Conservation (phyloP, 352 stramenopile species). For the Peronosclerospora sorghi region DNA sequence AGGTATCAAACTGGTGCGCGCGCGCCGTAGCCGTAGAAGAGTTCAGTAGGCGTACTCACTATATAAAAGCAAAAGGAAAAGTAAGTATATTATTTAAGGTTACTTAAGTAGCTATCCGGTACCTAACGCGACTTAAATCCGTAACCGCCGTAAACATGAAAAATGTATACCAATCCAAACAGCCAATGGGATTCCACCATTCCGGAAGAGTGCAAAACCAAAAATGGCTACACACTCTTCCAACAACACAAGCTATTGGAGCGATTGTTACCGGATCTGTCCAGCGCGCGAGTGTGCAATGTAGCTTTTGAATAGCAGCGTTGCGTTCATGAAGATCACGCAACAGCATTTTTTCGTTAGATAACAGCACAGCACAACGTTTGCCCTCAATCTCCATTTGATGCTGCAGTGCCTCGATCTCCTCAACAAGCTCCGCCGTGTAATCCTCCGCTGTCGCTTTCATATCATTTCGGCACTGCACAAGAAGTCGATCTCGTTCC, state of each 20-base stretch:
- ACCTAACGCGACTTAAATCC: no score
- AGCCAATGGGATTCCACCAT: no score
- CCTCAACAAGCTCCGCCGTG: slow-evolving; percentile 48
- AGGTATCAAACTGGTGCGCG: no score
- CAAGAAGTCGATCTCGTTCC: slow-evolving; percentile 40
- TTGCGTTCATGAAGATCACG: slow-evolving; percentile 67
- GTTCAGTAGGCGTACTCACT: no score
- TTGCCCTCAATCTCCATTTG: slow-evolving; percentile 60
- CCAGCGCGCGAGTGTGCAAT: slow-evolving; percentile 25
- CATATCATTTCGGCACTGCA: slow-evolving; percentile 56
- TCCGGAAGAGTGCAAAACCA: no score
- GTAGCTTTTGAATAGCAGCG: slow-evolving; percentile 33
- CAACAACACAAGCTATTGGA: slow-evolving; percentile 11
- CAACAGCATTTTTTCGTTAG: slow-evolving; percentile 60
- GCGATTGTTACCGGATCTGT: slow-evolving; percentile 9
- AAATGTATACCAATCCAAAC: no score
- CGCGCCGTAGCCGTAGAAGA: no score
- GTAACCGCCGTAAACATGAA: no score
- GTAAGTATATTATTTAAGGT: no score
- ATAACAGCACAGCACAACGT: slow-evolving; percentile 42
- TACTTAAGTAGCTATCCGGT: no score
- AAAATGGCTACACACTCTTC: no score
- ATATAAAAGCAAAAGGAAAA: no score
- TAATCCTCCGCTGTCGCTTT: slow-evolving; percentile 49
- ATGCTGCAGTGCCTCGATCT: slow-evolving; percentile 54